Evolutionary conservation across 2,329 filamentous ascomycete species (phyloP).

Genomic region (Arthroderma sp.): DNA sequence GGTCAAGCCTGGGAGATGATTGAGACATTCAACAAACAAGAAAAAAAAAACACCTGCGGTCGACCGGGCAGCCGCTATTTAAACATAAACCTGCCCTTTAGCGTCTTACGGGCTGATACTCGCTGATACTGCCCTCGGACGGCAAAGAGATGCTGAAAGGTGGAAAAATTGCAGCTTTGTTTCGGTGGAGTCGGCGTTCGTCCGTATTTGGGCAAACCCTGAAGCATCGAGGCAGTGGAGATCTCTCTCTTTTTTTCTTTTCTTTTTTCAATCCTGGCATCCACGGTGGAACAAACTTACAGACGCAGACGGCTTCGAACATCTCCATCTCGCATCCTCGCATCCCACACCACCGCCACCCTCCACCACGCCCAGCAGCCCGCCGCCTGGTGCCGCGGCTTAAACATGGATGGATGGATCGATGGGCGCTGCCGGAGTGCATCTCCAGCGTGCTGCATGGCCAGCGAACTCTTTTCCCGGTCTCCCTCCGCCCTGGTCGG

Average conservation of each 20-base stretch:
- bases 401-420: slow-evolving; percentile 1
- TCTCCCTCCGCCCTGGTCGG: neutral
- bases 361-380: neutral
- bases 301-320: neutral
- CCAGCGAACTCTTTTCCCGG: neutral
- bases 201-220: neutral
- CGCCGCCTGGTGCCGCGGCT: neutral
- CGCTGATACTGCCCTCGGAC: neutral
- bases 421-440: neutral
- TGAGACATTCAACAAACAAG: neutral
- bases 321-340: neutral
- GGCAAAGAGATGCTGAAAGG: neutral
- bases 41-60: neutral
- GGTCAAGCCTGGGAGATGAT: neutral
- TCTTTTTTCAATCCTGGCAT: neutral
- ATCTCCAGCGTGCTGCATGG: neutral
- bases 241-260: neutral
- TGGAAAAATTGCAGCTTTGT: neutral
- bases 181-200: slow-evolving; percentile 2
- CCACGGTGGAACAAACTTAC: neutral
- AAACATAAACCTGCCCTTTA: neutral
- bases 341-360: neutral
- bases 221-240: slow-evolving; percentile 1
- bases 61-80: neutral
- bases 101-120: neutral